phyloP scores from a whole-genome alignment of 2,329 filamentous ascomycete species.

The Leptographium galeiforme region DNA sequence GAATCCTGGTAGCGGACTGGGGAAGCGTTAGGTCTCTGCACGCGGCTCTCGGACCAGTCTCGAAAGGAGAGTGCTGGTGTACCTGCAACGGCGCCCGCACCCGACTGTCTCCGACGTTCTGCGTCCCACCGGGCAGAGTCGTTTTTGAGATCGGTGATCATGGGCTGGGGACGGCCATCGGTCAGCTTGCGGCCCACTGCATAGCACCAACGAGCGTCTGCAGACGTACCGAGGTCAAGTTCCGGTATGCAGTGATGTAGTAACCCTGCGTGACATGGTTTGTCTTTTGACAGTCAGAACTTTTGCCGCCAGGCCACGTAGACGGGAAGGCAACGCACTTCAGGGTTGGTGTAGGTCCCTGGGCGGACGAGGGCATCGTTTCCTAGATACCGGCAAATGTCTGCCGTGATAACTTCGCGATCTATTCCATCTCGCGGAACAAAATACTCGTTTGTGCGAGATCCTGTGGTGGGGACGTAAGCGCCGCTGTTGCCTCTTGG shows the following conservation, averaged over 20 bases:
- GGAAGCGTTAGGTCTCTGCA: slow-evolving; percentile 42
- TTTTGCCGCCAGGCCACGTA: background rate
- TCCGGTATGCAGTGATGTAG: slow-evolving; percentile 67
- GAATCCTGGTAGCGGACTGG: slow-evolving; percentile 45
- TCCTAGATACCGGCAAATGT: slow-evolving; percentile 73
- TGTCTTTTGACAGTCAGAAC: slow-evolving; percentile 26
- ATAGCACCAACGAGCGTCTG: too few species aligned
- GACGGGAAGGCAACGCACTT: slow-evolving; percentile 12
- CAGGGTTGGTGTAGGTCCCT: slow-evolving; percentile 54
- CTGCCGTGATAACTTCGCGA: slow-evolving; percentile 70
- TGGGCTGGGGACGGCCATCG: slow-evolving; percentile 28
- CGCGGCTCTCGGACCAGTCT: slow-evolving; percentile 31
- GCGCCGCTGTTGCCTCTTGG: background rate
- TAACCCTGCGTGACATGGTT: slow-evolving; percentile 55
- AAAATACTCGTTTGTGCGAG: slow-evolving; percentile 64
- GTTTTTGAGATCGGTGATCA: slow-evolving; percentile 50
- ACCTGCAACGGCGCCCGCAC: slow-evolving; percentile 32
- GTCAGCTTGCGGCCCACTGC: background rate
- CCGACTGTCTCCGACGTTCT: slow-evolving; percentile 42
- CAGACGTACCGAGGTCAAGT: slow-evolving; percentile 57
- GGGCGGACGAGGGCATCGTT: slow-evolving; percentile 71
- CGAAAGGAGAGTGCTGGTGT: slow-evolving; percentile 33
- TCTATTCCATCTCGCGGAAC: slow-evolving; percentile 70
- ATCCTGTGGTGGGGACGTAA: slow-evolving; percentile 2
- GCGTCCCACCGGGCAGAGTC: slow-evolving; percentile 49